These are phyloP conservation scores for Tetracladium marchalianum DNA, from an alignment of 495 filamentous ascomycete species.

Conservation along the genomic window DNA sequence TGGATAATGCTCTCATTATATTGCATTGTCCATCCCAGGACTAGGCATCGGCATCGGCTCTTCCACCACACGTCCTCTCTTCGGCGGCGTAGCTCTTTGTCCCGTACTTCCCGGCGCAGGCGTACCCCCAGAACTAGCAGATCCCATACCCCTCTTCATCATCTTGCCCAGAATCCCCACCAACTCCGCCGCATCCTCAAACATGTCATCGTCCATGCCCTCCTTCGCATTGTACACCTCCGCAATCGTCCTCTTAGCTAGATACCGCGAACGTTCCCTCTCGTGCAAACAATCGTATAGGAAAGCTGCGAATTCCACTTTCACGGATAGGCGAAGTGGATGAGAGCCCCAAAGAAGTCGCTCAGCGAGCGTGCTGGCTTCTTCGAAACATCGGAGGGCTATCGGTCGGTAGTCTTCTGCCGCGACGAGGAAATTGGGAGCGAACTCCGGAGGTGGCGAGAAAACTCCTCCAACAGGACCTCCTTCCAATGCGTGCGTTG, in stretches of 20 bases:
- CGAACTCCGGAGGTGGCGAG: conserved; percentile 17
- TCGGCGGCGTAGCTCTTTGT: conserved; percentile 7
- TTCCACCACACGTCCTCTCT: not conserved
- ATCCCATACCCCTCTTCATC: conserved; percentile 55
- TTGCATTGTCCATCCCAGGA: conserved; percentile 21
- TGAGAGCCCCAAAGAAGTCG: conserved; percentile 73
- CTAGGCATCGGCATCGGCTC: conserved; percentile 7
- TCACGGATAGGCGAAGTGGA: conserved; percentile 80
- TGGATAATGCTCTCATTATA: conserved; percentile 9
- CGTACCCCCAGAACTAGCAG: conserved; percentile 10
- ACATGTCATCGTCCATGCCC: conserved; percentile 86
- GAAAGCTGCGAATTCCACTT: conserved; percentile 90
- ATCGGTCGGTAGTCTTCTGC: conserved; percentile 73
- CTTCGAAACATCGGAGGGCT: conserved; percentile 70
- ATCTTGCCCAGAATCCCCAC: conserved; percentile 67
- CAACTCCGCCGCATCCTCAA: conserved; percentile 66
- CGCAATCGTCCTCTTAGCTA: conserved; percentile 75
- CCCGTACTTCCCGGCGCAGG: conserved; percentile 6
- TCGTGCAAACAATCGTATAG: conserved; percentile 91
- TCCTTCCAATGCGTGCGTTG: conserved; percentile 34
- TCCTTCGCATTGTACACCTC: conserved; percentile 87
- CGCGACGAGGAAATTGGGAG: conserved; percentile 62
- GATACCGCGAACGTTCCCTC: conserved; percentile 53
- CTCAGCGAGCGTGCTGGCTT: conserved; percentile 67
- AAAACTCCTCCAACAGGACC: conserved; percentile 30